Base-by-base conservation (phyloP, 108 stramenopile species). In the Mediolabrus comicus region DNA sequence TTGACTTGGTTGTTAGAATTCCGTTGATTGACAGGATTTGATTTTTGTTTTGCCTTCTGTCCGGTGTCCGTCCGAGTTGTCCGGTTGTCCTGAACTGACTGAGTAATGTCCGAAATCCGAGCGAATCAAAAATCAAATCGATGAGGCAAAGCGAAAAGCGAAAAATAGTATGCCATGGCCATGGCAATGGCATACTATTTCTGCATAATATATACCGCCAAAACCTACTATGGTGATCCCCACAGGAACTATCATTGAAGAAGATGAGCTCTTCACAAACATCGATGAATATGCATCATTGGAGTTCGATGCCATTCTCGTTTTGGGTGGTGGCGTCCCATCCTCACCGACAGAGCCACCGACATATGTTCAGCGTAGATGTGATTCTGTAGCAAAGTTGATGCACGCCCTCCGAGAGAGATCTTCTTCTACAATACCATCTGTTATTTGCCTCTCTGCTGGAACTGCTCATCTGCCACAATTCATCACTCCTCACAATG, bases 401-500 rank as follows among this genome's bases (percentile, higher is more conserved):
- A 56, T 76, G 0, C 6, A 49, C 22, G 46, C 46, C 7, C 22
- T 24, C 22, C 46, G 22, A 24, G 22, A 49, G 22, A 17, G 16
- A 49, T 22, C 17, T 22, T 9, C 6, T 49, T 12, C 17, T 0
- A 27, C 35, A 58, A 49, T 31, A 43, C 72, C 87, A 22, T 67
- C 84, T 3, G 77, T 92, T 26, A 38, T 92, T 11, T 84, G 84
- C 60, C 69, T 95, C 8, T 90, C 88, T 13, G 93, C 93, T 13
- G 93, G 93, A 0, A 92, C 90, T n/a, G 90, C 90, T 10, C 93
- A 95, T 81, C 28, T 95, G 22, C 86, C 90, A 14, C 93, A 95
- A 71, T 68, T 81, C 26, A 59, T 92, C 16, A 52, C 61, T 6
- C 68, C 57, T 16, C 26, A 62, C 11, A 84, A 87, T 65, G 93